Conservation (phyloP, 768 basidiomycete genomes). For the Leccinum olivaceopallidum region DNA sequence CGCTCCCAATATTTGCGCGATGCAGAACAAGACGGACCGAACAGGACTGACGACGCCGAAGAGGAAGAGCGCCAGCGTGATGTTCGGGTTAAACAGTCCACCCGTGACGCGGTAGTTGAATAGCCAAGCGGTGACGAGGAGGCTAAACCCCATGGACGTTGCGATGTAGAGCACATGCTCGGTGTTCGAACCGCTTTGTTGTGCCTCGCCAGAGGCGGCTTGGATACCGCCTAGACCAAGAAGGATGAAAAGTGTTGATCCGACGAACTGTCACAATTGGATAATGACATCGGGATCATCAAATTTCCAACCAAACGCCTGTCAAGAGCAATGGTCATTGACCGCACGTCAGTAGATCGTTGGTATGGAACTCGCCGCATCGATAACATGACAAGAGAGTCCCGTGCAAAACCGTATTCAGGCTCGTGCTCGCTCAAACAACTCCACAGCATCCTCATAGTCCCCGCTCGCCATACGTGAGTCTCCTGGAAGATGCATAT, state of each 20-base stretch:
- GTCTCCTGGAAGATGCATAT: too few relatives aligned
- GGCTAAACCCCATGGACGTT: slow-evolving; percentile 58
- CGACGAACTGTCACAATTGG: slow-evolving; percentile 42
- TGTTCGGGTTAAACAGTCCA: slow-evolving; percentile 65
- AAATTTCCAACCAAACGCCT: too few relatives aligned
- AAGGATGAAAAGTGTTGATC: slow-evolving; percentile 63
- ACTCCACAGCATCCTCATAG: too few relatives aligned
- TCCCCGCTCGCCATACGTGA: too few relatives aligned
- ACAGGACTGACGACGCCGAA: slow-evolving; percentile 54
- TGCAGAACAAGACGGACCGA: slow-evolving; percentile 57
- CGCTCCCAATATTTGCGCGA: slow-evolving; percentile 62
- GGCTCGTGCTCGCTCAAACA: too few relatives aligned
- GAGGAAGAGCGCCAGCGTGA: slow-evolving; percentile 60
- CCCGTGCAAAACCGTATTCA: too few relatives aligned
- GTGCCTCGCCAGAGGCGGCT: slow-evolving; percentile 44
- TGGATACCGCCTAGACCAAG: slow-evolving; percentile 67
- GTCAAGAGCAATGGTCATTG: too few relatives aligned
- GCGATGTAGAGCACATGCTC: slow-evolving; percentile 56
- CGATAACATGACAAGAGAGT: too few relatives aligned
- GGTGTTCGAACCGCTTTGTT: slow-evolving; percentile 33
- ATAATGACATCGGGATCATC: too few relatives aligned
- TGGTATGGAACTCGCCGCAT: too few relatives aligned
- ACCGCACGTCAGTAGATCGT: too few relatives aligned
- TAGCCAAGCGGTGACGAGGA: slow-evolving; percentile 65
- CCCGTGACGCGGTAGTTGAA: slow-evolving; percentile 68